phyloP scores from a whole-genome alignment of 257 asterid species.

The Ajuga chamaepitys region DNA sequence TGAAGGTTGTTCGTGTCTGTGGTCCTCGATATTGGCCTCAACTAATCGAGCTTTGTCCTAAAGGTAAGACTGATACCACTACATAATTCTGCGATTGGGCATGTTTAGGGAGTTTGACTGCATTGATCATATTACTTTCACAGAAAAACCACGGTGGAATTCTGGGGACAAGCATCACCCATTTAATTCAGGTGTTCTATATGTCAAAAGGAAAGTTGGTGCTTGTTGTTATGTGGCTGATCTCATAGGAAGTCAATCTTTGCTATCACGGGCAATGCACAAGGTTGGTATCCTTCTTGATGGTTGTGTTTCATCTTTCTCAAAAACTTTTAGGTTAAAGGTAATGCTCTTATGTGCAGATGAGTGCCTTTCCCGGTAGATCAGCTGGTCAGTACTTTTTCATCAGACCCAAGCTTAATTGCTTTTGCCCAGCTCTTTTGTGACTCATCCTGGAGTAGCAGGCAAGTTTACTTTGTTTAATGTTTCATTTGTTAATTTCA shows the following conservation, averaged over 20 bases:
- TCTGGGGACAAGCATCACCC: constrained; percentile 75
- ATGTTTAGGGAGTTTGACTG: constrained; percentile 6
- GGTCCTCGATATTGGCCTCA: constrained; percentile 99
- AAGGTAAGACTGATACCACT: constrained; percentile 39
- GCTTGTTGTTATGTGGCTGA: constrained; percentile 94
- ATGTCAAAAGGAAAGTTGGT: constrained; percentile 92
- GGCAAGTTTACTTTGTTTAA: constrained; percentile 36
- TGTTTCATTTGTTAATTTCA: not conserved
- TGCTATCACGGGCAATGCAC: constrained; percentile 93
- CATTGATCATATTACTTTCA: constrained; percentile 16
- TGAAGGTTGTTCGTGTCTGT: constrained; percentile 90
- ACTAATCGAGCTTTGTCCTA: constrained; percentile 70
- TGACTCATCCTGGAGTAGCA: constrained; percentile 62
- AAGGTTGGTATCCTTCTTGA: constrained; percentile 41
- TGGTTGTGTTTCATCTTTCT: constrained; percentile 5
- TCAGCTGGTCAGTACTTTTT: constrained; percentile 87
- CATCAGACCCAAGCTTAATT: constrained; percentile 89
- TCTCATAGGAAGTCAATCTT: constrained; percentile 91
- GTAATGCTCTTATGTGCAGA: constrained; percentile 37
- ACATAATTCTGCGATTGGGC: constrained; percentile 4
- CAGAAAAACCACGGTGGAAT: constrained; percentile 95
- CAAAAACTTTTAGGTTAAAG: constrained; percentile 14
- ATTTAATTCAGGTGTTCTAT: constrained; percentile 80
- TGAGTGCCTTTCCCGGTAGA: constrained; percentile 73
- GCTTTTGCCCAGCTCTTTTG: constrained; percentile 94